Percentiles rank a stretch among this genome's conserved stretches.
These are phyloP conservation scores for Capronia americana DNA, from an alignment of 2,329 filamentous ascomycete species.

Conservation along the genomic window DNA sequence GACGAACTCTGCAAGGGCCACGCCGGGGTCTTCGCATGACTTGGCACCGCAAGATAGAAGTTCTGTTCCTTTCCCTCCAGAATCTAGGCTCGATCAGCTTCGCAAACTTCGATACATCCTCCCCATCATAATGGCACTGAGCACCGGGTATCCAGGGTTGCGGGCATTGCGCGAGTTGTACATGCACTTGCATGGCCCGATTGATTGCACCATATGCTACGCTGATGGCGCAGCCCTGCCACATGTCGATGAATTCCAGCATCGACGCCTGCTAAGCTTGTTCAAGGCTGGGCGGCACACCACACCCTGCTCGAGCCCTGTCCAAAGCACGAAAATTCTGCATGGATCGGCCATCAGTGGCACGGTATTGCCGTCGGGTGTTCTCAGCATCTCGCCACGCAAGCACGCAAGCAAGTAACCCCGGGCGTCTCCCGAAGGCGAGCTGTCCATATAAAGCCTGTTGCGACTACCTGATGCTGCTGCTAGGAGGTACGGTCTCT, in stretches of 20 bases:
- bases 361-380: not conserved
- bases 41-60: not conserved
- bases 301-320: constrained; percentile 9
- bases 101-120: not conserved
- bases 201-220: constrained; percentile 13
- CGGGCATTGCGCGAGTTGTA: not conserved
- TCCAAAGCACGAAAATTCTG: constrained; percentile 8
- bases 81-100: not conserved
- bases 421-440: not conserved
- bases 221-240: not conserved
- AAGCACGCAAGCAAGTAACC: constrained; percentile 5
- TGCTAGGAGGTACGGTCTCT: not conserved
- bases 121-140: not conserved
- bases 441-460: constrained; percentile 1
- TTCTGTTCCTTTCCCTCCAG: not conserved
- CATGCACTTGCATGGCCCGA: not conserved
- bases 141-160: not conserved
- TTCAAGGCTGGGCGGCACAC: constrained; percentile 1
- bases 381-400: constrained; percentile 3
- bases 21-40: not conserved
- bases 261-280: constrained; percentile 2
- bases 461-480: not conserved
- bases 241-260: constrained; percentile 6
- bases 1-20: not conserved
- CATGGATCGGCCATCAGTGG: not conserved